Conservation (phyloP, 139 green algal species). For the Mesotaenium endlicherianum region DNA sequence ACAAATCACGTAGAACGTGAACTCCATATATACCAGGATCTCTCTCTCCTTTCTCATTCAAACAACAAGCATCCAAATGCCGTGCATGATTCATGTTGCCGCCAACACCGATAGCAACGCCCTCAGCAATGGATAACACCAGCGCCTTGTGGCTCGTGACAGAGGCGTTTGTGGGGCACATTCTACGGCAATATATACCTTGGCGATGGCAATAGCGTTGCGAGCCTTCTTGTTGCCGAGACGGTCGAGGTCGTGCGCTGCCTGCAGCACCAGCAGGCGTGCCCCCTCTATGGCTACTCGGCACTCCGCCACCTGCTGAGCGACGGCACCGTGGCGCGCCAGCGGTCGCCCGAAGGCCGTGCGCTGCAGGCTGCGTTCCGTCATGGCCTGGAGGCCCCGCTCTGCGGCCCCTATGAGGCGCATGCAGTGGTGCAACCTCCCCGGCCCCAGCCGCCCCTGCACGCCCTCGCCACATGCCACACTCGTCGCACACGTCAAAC, state of each 20-base stretch:
- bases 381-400: constrained; percentile 71
- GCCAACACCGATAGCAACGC: too few species aligned
- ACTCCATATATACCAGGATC: too few species aligned
- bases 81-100: too few species aligned
- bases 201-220: constrained; percentile 81
- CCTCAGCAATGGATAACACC: too few species aligned
- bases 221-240: constrained; percentile 80
- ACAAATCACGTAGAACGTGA: too few species aligned
- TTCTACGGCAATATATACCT: too few species aligned
- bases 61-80: too few species aligned
- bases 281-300: constrained; percentile 49
- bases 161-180: too few species aligned
- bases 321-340: constrained; percentile 61
- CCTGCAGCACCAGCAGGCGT: constrained; percentile 74
- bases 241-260: constrained; percentile 74
- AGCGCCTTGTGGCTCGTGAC: too few species aligned
- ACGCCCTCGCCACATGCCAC: too few species aligned
- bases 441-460: constrained; percentile 83
- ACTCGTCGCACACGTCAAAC: too few species aligned
- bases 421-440: constrained; percentile 99
- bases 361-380: constrained; percentile 56
- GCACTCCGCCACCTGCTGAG: constrained; percentile 33
- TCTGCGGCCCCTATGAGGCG: constrained; percentile 83
- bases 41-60: too few species aligned
- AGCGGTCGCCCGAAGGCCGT: constrained; percentile 69